phyloP scores from a whole-genome alignment of 768 basidiomycete genomes.

The Rhodotorula toruloides region DNA sequence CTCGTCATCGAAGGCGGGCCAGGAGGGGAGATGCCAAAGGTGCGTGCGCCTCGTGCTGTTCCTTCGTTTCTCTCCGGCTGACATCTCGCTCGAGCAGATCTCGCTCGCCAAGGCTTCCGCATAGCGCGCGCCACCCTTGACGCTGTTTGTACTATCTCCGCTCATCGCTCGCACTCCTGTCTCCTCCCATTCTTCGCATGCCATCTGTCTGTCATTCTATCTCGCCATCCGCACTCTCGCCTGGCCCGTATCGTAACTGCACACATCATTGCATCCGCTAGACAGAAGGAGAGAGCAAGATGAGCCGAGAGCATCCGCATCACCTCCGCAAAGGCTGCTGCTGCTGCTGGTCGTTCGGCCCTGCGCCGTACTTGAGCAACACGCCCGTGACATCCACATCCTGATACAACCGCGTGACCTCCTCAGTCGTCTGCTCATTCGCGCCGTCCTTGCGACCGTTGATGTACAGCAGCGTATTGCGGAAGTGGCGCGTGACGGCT shows the following conservation, averaged over 20 bases:
- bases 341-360: background rate
- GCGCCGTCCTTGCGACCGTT: slow-evolving; percentile 29
- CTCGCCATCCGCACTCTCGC: too few species aligned
- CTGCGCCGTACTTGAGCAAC: slow-evolving; percentile 24
- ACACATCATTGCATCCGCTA: too few species aligned
- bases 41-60: background rate
- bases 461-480: slow-evolving; percentile 66
- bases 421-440: slow-evolving; percentile 16
- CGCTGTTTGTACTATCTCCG: too few species aligned
- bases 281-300: too few species aligned
- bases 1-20: slow-evolving; percentile 22
- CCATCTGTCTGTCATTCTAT: too few species aligned
- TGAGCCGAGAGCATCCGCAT: background rate
- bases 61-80: background rate
- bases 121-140: too few species aligned
- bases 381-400: slow-evolving; percentile 32
- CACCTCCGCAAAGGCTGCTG: background rate
- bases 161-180: too few species aligned
- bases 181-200: too few species aligned
- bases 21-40: background rate
- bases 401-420: slow-evolving; percentile 18
- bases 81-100: background rate
- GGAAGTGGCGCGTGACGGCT: slow-evolving; percentile 89
- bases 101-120: too few species aligned
- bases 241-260: too few species aligned